A percentile compares a stretch with the other conserved stretches of the same genome.
Evolutionary conservation across 2,329 filamentous ascomycete genomes (phyloP).

Genomic region (Penicillium sp.): DNA sequence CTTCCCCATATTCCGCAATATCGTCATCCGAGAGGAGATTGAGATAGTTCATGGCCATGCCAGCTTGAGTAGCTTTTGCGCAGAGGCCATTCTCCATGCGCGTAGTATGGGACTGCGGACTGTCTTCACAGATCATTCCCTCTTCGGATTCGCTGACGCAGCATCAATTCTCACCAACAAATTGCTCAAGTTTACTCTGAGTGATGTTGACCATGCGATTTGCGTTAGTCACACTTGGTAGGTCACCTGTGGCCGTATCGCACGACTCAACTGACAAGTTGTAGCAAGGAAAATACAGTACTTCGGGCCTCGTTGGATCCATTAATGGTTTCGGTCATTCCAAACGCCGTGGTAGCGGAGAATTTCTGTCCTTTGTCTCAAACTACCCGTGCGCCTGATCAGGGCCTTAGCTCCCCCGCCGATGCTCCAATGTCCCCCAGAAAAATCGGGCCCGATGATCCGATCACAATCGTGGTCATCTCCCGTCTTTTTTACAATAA

Average conservation of each 20-base stretch:
- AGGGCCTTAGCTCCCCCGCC: conserved; percentile 20
- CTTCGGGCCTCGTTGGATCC: conserved; percentile 91
- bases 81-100: conserved; percentile 91
- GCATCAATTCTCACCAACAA: conserved; percentile 97
- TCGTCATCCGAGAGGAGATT: conserved; percentile 88
- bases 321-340: conserved; percentile 95
- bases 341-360: conserved; percentile 94
- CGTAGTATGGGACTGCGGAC: conserved; percentile 94
- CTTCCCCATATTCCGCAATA: conserved; percentile 96
- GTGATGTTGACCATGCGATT: conserved; percentile 96
- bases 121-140: conserved; percentile 94
- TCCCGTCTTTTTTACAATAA: conserved; percentile 99
- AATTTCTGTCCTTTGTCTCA: conserved; percentile 77
- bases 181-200: conserved; percentile 89
- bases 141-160: conserved; percentile 96
- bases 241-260: conserved; percentile 17
- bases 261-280: not conserved
- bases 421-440: conserved; percentile 57
- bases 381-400: conserved; percentile 40
- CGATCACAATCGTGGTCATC: conserved; percentile 94
- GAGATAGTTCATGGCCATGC: conserved; percentile 98
- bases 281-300: conserved; percentile 95
- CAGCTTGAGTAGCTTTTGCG: conserved; percentile 86
- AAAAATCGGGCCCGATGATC: conserved; percentile 75
- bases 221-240: conserved; percentile 98